Evolutionary conservation across 2,329 filamentous ascomycete genomes (phyloP), one percentile per base, ranked within the genome.

Genomic region (Ophiosphaerella korrae): DNA sequence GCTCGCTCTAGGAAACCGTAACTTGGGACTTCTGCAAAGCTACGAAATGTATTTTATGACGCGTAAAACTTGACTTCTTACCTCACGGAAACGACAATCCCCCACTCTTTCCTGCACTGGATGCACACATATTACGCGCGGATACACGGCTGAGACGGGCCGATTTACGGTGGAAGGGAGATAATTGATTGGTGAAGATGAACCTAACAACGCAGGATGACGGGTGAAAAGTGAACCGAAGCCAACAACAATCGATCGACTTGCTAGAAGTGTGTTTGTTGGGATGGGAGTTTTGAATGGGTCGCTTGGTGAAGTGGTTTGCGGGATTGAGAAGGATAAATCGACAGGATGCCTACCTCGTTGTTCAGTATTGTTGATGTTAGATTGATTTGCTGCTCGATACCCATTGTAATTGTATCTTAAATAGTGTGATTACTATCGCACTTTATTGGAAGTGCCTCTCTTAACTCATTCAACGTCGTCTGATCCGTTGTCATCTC

Each of bases 1-100:
- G 58, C 58, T 42, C 53, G 60, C n/a, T 14, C 24, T 14, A 18
- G 31, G 6, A 56, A 53, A 29, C 29, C 21, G 16, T 18, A 18
- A 11, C 7, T n/a, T 23, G 9, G 18, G 12, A 6, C 8, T 23
- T 24, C 16, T 21, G 35, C 35, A 2, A n/a, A 18, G 7, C 12
- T 24, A 13, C 8, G 36, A 39, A 23, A 13, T 39, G 18, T 39
- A 29, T 6, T 29, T 29, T 11, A 29, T 39, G 18, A 4, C 18
- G 18, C 18, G 18, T 21, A 21, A 21, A 21, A 3, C 3, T 21
- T 4, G 18, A 21, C 18, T 3, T 64, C 26, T 29, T 29, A 29
- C 26, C 26, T 29, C 26, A 29, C 26, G 11, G 11, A 29, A 29
- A 29, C 26, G 11, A 29, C 26, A 29, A 29, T 11, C 26, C 26